phyloP scores from a whole-genome alignment of 108 stramenopile genomes.

The Asterionellopsis glacialis region DNA sequence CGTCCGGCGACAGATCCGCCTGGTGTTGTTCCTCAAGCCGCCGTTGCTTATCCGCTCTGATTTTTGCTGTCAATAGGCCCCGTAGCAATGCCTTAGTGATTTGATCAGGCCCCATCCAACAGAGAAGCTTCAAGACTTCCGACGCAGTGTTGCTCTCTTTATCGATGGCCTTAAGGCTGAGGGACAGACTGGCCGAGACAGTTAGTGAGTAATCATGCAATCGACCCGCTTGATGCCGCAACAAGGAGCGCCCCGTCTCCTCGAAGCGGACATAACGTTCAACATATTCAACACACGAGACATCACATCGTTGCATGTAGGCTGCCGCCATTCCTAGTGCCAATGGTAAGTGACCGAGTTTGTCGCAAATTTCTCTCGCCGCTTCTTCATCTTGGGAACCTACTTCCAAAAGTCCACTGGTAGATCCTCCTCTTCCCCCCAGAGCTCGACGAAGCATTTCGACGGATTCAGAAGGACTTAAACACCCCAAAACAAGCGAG shows the following conservation, averaged over 20 bases:
- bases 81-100: slow-evolving; percentile 55
- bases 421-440: too few relatives aligned
- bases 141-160: slow-evolving; percentile 34
- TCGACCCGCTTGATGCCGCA: too few relatives aligned
- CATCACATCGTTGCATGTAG: slow-evolving; percentile 68
- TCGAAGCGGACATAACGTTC: slow-evolving; percentile 47
- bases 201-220: slow-evolving; percentile 29
- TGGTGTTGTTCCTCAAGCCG: too few relatives aligned
- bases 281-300: slow-evolving; percentile 49
- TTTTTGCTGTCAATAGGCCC: slow-evolving; percentile 28
- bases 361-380: slow-evolving; percentile 9
- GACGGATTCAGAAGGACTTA: too few relatives aligned
- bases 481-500: too few relatives aligned
- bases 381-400: too few relatives aligned
- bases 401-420: too few relatives aligned
- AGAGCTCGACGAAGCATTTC: too few relatives aligned
- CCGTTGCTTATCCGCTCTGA: too few relatives aligned
- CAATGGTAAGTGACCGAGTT: slow-evolving; percentile 51
- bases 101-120: slow-evolving; percentile 49
- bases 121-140: slow-evolving; percentile 40
- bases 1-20: too few relatives aligned
- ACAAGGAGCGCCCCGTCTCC: slow-evolving; percentile 25
- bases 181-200: slow-evolving; percentile 49
- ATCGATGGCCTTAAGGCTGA: slow-evolving; percentile 48
- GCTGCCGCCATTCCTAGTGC: slow-evolving; percentile 64